Conservation (phyloP, 192 early-diverging fungal genomes). For the Chytriomyces hyalinus region DNA sequence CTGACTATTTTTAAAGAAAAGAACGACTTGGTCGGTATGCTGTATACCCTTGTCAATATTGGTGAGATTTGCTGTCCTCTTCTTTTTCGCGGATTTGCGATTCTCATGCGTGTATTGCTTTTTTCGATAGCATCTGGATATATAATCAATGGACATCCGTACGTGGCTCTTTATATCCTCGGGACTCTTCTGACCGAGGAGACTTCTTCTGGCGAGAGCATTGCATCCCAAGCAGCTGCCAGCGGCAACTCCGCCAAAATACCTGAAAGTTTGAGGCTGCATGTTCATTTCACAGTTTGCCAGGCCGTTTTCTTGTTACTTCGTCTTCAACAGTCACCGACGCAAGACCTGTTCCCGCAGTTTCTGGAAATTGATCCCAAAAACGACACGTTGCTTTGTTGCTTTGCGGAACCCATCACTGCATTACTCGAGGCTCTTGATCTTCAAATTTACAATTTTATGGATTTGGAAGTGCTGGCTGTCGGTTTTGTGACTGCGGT, state of each 20-base stretch:
- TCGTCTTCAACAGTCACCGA: constrained; percentile 32
- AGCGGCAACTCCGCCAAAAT: constrained; percentile 9
- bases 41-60: constrained; percentile 20
- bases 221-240: neutral
- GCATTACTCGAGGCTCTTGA: constrained; percentile 28
- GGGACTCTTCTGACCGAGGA: constrained; percentile 12
- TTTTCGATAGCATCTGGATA: constrained; percentile 37
- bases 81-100: neutral
- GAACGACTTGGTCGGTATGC: constrained; percentile 32
- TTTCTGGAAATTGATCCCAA: constrained; percentile 3
- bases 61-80: constrained; percentile 6
- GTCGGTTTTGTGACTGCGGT: constrained; percentile 20
- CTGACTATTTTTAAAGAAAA: constrained; percentile 17
- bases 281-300: constrained; percentile 43
- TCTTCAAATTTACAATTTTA: constrained; percentile 3
- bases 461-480: constrained; percentile 23
- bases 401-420: constrained; percentile 31
- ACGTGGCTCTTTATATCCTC: constrained; percentile 16
- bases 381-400: constrained; percentile 21
- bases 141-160: constrained; percentile 28
- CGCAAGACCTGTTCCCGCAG: constrained; percentile 34
- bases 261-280: constrained; percentile 37
- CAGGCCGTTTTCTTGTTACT: constrained; percentile 50
- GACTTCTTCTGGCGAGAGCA: constrained; percentile 4
- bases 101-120: constrained; percentile 5